Percentiles rank a stretch among this genome's conserved stretches.
Conservation (phyloP, 805 yeast genomes). For the Candida ipomoeae region DNA sequence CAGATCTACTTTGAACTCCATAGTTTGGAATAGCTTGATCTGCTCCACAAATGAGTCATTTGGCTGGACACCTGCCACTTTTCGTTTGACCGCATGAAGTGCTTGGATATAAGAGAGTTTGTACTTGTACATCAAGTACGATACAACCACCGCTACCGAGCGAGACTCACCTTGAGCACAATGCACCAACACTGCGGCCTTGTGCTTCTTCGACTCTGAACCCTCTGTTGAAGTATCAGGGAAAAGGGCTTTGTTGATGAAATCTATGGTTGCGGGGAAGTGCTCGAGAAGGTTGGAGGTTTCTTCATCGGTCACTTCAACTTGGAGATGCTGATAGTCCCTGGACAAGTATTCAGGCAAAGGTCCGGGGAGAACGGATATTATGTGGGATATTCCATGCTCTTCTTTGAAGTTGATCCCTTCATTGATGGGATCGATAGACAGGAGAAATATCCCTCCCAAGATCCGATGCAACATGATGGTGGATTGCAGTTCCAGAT, state of each 20-base stretch:
- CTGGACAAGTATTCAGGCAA: constrained; percentile 49
- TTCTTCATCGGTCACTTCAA: constrained; percentile 71
- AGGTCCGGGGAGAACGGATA: constrained; percentile 65
- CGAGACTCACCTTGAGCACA: constrained; percentile 53
- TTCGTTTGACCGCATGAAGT: constrained; percentile 68
- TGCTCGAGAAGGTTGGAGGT: constrained; percentile 60
- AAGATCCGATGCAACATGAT: constrained; percentile 48
- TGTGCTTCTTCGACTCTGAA: constrained; percentile 20
- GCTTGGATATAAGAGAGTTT: constrained; percentile 58
- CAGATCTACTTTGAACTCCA: constrained; percentile 26
- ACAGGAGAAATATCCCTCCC: constrained; percentile 77
- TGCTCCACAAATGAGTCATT: constrained; percentile 74
- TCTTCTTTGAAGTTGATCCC: constrained; percentile 45
- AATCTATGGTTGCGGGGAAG: constrained; percentile 57
- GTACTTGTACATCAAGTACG: constrained; percentile 50
- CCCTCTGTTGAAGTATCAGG: constrained; percentile 18
- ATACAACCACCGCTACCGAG: constrained; percentile 43
- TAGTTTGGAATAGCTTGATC: constrained; percentile 52
- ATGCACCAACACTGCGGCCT: constrained; percentile 46
- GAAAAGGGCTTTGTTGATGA: constrained; percentile 63
- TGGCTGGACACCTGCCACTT: constrained; percentile 58
- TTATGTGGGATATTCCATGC: constrained; percentile 62
- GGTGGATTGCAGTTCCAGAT: neutral
- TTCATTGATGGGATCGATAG: constrained; percentile 56
- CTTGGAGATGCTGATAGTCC: constrained; percentile 50